Conservation (phyloP, 2,329 filamentous ascomycete species). For the Arthroderma uncinatum region DNA sequence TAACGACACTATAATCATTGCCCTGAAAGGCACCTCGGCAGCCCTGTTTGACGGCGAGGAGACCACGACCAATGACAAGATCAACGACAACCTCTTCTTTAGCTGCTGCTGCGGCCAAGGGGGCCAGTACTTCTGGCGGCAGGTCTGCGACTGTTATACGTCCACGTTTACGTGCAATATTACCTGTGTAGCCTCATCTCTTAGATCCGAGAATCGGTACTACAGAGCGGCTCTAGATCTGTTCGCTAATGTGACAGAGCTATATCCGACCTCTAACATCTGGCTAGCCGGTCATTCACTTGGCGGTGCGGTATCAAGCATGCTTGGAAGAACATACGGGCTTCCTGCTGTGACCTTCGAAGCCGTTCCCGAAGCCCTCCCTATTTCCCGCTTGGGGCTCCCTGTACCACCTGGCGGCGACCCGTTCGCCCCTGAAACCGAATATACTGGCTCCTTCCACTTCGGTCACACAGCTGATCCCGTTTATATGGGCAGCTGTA, state of each 20-base stretch:
- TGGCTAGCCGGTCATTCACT: conserved; percentile 92
- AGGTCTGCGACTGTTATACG: conserved; percentile 87
- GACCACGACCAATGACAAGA: conserved; percentile 92
- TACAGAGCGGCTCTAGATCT: conserved; percentile 81
- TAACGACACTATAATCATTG: conserved; percentile 82
- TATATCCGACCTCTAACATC: conserved; percentile 73
- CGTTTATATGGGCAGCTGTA: conserved; percentile 87
- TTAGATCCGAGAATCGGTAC: conserved; percentile 77
- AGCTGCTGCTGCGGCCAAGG: conserved; percentile 96
- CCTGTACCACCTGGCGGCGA: conserved; percentile 71
- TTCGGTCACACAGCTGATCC: conserved; percentile 95
- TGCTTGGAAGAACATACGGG: conserved; percentile 84
- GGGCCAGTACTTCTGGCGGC: conserved; percentile 76
- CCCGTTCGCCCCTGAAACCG: conserved; percentile 56
- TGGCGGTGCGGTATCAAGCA: conserved; percentile 76
- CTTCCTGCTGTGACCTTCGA: conserved; percentile 86
- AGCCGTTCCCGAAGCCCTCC: conserved; percentile 80
- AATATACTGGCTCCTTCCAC: conserved; percentile 70
- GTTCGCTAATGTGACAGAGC: conserved; percentile 79
- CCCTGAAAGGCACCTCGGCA: conserved; percentile 78
- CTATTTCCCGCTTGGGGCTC: conserved; percentile 72
- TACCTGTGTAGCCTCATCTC: conserved; percentile 67
- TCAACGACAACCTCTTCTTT: conserved; percentile 96
- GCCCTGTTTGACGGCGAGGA: conserved; percentile 95
- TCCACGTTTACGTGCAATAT: conserved; percentile 83